These are phyloP conservation scores for Saksenaea vasiformis DNA, from an alignment of 371 early-diverging fungal species.

Conservation along the genomic window DNA sequence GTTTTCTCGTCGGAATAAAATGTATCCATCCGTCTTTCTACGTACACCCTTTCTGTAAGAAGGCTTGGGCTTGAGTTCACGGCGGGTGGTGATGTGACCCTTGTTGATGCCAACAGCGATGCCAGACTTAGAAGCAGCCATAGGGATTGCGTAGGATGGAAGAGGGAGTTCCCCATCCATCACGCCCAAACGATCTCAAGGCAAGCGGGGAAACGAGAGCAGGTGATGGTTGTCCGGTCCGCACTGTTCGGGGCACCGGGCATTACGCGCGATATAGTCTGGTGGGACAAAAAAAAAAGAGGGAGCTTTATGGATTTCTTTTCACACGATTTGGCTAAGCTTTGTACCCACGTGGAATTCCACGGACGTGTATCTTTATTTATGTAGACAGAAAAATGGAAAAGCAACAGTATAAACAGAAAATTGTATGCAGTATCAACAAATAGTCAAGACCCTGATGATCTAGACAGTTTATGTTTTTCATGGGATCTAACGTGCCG, in stretches of 20 bases:
- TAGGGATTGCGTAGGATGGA: conserved; percentile 3
- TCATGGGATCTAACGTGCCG: conserved; percentile 53
- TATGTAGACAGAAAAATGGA: not conserved
- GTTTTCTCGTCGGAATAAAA: not conserved
- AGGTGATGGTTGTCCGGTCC: not conserved
- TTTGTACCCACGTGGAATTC: not conserved
- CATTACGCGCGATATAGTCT: not conserved
- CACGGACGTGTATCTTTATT: not conserved
- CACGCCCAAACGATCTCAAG: not conserved
- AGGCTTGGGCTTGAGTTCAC: conserved; percentile 79
- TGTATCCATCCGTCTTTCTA: conserved; percentile 27
- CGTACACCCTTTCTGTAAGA: conserved; percentile 87
- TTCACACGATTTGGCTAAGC: not conserved
- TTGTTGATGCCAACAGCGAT: conserved; percentile 80
- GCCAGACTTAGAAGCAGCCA: conserved; percentile 59
- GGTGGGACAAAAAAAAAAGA: not conserved
- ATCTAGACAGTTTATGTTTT: not conserved
- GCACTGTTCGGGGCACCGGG: not conserved
- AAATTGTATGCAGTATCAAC: not conserved
- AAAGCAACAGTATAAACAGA: not conserved
- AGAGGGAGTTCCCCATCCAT: not conserved
- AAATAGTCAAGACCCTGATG: not conserved
- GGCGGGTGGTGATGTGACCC: conserved; percentile 87
- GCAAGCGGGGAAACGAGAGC: not conserved
- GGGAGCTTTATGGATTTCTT: not conserved